A percentile compares a stretch with the other conserved stretches of the same genome.
phyloP scores from a whole-genome alignment of 2,329 filamentous ascomycete species.

The Keithomyces neogunnii region DNA sequence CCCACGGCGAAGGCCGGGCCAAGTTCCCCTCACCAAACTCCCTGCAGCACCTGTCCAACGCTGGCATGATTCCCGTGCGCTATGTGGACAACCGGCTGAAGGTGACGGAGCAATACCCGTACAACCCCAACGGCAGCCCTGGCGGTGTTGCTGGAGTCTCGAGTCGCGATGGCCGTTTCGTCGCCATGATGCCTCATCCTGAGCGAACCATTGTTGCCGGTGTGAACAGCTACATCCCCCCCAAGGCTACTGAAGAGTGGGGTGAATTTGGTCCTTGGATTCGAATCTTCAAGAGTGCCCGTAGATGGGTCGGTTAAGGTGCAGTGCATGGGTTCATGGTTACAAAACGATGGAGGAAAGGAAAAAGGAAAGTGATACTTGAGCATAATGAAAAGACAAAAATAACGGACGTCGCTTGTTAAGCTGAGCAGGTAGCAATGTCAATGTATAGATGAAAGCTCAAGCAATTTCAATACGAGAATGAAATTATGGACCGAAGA shows the following conservation, averaged over 20 bases:
- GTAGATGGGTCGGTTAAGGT: slow-evolving; percentile 68
- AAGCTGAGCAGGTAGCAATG: background rate
- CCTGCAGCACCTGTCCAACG: slow-evolving; percentile 47
- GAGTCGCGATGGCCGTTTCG: slow-evolving; percentile 67
- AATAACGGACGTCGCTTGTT: background rate
- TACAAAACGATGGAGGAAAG: too few species aligned
- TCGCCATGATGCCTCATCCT: slow-evolving; percentile 90
- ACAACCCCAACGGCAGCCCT: slow-evolving; percentile 79
- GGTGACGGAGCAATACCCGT: slow-evolving; percentile 76
- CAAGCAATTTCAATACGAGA: background rate
- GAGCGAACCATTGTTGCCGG: slow-evolving; percentile 81
- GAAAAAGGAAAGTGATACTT: background rate
- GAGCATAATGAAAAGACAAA: background rate
- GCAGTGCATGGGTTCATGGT: background rate
- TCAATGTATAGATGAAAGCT: background rate
- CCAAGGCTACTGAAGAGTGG: slow-evolving; percentile 52
- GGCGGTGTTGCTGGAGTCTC: slow-evolving; percentile 73
- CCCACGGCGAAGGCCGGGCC: slow-evolving; percentile 86
- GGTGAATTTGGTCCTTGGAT: slow-evolving; percentile 80
- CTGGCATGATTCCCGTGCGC: slow-evolving; percentile 66
- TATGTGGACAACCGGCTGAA: slow-evolving; percentile 76
- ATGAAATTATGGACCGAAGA: background rate
- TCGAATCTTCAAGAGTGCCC: slow-evolving; percentile 77
- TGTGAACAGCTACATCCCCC: slow-evolving; percentile 65
- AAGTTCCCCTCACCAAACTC: slow-evolving; percentile 50